phyloP scores from a whole-genome alignment of 116 monocot species.

The Iris pallida region DNA sequence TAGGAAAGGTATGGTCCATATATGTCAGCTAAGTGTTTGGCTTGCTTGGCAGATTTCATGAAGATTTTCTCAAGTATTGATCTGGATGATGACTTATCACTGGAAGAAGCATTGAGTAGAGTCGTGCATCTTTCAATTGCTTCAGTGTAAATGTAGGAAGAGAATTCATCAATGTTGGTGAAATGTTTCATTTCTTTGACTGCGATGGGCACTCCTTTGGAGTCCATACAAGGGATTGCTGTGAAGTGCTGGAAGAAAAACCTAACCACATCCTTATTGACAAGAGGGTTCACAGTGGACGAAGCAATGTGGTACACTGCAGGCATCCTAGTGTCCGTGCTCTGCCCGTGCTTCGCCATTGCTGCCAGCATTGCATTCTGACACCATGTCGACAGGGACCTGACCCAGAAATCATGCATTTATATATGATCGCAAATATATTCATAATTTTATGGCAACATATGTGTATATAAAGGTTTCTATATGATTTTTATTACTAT shows the following conservation, averaged over 20 bases:
- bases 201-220: constrained; percentile 44
- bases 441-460: no score
- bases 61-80: constrained; percentile 40
- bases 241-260: constrained; percentile 38
- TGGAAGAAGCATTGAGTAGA: background rate
- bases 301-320: no score
- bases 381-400: no score
- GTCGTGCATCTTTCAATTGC: constrained; percentile 24
- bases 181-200: constrained; percentile 59
- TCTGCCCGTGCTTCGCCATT: no score
- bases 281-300: no score
- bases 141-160: constrained; percentile 29
- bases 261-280: no score
- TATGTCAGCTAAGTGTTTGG: constrained; percentile 61
- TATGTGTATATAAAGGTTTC: no score
- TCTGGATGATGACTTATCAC: constrained; percentile 24
- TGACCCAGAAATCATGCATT: no score
- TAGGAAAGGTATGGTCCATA: constrained; percentile 88
- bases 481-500: no score
- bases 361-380: no score
- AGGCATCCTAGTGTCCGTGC: no score
- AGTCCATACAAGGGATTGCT: constrained; percentile 40
- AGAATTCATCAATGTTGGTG: constrained; percentile 48
- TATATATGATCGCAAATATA: no score
- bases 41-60: constrained; percentile 62